Percentiles rank a stretch among this genome's conserved stretches.
Conservation (phyloP, 176 grass and related monocot species). For the Avena atlantica region DNA sequence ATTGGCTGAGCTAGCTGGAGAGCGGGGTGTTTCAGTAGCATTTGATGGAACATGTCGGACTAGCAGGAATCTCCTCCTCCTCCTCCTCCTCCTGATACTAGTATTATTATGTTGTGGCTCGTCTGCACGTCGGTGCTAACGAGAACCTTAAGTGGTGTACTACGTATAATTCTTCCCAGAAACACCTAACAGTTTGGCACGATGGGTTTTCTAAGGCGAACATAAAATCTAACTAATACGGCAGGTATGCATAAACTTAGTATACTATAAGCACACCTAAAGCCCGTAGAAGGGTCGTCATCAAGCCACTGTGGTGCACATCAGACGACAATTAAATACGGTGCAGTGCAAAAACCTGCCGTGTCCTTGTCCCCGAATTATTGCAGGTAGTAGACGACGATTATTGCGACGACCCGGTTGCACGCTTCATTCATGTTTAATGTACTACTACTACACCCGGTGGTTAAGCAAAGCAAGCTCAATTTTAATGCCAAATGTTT, state of each 20-base stretch:
- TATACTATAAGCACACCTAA: not conserved
- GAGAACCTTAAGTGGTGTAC: not conserved
- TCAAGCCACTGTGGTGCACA: constrained; percentile 25
- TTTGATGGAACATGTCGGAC: constrained; percentile 40
- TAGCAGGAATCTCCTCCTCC: constrained; percentile 23
- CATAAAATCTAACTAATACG: too few relatives aligned
- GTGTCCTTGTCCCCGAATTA: constrained; percentile 52
- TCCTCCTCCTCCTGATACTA: not conserved
- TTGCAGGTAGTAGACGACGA: constrained; percentile 22
- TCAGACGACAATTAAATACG: constrained; percentile 38
- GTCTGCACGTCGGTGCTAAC: not conserved
- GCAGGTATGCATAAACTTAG: not conserved
- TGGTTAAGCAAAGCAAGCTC: constrained; percentile 38
- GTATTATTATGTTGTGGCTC: not conserved
- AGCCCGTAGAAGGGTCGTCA: not conserved
- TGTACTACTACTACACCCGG: not conserved
- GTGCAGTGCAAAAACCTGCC: constrained; percentile 14
- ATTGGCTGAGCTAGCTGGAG: constrained; percentile 19
- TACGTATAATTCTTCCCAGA: too few relatives aligned
- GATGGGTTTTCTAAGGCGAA: too few relatives aligned
- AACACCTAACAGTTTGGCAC: too few relatives aligned
- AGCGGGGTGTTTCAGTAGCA: not conserved
- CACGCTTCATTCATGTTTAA: constrained; percentile 40
- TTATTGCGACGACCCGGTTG: constrained; percentile 33
- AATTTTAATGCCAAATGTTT: not conserved